These are phyloP conservation scores for Lactuca sativa DNA, from an alignment of 129 eudicot genomes.

Conservation along the genomic window DNA sequence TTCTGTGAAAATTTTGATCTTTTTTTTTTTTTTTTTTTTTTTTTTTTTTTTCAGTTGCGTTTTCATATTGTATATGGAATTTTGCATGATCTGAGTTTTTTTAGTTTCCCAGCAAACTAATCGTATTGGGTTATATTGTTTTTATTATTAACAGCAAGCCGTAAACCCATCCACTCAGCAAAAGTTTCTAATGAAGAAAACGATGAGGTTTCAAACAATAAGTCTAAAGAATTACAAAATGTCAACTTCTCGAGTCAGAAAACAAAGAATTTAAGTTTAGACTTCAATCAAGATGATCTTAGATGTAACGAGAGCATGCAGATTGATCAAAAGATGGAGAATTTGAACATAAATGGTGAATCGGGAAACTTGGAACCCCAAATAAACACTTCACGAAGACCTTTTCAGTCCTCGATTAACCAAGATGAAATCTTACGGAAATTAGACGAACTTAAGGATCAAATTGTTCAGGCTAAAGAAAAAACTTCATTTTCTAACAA, in stretches of 20 bases:
- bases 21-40: background rate
- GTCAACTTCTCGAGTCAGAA: slow-evolving; percentile 19
- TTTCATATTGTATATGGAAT: background rate
- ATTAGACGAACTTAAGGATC: slow-evolving; percentile 79
- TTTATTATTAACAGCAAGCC: slow-evolving; percentile 4
- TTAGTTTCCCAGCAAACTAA: too few relatives aligned
- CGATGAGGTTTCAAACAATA: background rate
- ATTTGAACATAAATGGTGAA: slow-evolving; percentile 27
- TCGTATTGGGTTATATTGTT: slow-evolving; percentile 11
- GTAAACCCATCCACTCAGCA: slow-evolving; percentile 4
- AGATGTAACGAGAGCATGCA: background rate
- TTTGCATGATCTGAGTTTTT: background rate
- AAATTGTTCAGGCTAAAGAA: slow-evolving; percentile 57
- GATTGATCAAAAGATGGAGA: slow-evolving; percentile 18
- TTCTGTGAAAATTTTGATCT: slow-evolving; percentile 2
- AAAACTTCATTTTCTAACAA: slow-evolving; percentile 49
- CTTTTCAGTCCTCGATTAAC: slow-evolving; percentile 39
- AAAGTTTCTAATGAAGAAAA: background rate
- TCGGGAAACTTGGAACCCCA: slow-evolving; percentile 34
- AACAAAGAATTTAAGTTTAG: slow-evolving; percentile 8
- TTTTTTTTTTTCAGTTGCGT: slow-evolving; percentile 1
- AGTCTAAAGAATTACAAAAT: background rate
- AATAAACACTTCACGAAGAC: slow-evolving; percentile 34
- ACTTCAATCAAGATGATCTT: slow-evolving; percentile 10
- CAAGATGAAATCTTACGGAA: slow-evolving; percentile 69